Evolutionary conservation across 345 rosid species (phyloP), one percentile per base, ranked within the genome.

Genomic region (Rhizophora mangle): DNA sequence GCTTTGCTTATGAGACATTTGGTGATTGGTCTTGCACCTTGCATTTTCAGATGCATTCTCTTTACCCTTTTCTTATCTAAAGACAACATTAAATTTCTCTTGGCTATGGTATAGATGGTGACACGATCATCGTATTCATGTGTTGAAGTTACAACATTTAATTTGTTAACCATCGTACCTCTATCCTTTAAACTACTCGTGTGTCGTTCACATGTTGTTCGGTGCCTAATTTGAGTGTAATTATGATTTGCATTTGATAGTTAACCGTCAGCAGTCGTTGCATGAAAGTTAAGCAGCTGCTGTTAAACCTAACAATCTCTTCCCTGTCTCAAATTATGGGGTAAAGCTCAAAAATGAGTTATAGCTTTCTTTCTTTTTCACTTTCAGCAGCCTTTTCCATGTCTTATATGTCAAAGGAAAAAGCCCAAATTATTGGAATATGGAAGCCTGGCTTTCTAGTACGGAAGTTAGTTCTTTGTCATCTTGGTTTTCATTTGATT

Each of bases 91-190:
- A 31, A 31, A 60, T 62, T 74, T 62, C 56, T 72, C 30, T 63
- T 19, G 32, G 67, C 55, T 69, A 68, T 26, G 39, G 72, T 57
- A 54, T 66, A 60, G 77, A 77, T 60, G 54, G 69, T 62, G 72
- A 75, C 65, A 39, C 29, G 43, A 57, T 78, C 82, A 82, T 79
- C 71, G 71, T 67, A 70, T 82, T 81, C 88, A 78, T 80, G 87
- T 75, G 85, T 64, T 77, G 84, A 70, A 72, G 82, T 78, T 70
- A 74, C 69, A 68, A 43, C 64, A 74, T 76, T 72, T 58, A 78
- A 75, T 68, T 66, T 67, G 47, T 80, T 68, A 65, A 76, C 78
- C 51, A 74, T 69, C 71, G 67, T 64, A 26, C 72, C 60, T 32
- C 46, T 68, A 21, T 62, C 59, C 27, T 67, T 67, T 20, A 19